Base-by-base conservation (phyloP, 345 rosid species). In the Salix viminalis region DNA sequence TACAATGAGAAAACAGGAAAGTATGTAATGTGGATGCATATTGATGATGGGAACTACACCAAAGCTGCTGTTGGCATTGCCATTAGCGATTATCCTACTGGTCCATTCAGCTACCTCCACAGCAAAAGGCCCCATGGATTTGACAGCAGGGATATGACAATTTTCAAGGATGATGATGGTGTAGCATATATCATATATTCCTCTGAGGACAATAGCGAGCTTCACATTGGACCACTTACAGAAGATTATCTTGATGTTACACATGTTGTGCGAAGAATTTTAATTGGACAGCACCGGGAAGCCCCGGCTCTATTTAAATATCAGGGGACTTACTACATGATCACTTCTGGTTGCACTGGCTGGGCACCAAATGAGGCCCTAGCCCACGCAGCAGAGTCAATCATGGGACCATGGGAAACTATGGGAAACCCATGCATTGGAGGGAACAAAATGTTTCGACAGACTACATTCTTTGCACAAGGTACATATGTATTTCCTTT, bases 21-120 rank as follows among this genome's bases (percentile, higher is more conserved):
- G 69, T 93, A 96, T 41, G 96, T 93, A 65, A 96, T 96, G 96
- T 96, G 98, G 98, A 93, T 96, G 99, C 99, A 96, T 77, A 86
- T 93, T 3, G 99, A 96, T 48, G 94, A 92, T 76, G 84, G 85
- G 70, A 93, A 92, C 89, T 96, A 96, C 79, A 96, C 99, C 50
- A 93, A 93, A 90, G 99, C 99, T 61, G 75, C 94, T 3, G 91
- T 92, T 65, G 98, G 99, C 21, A 67, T 93, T n/a, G 98, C 97
- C 30, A 50, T 86, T 46, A 90, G 97, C 28, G 84, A 90, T 80
- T 87, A 70, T 69, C 94, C 98, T 1, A 87, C 92, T 7, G 97
- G 98, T 79, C 99, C 97, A 13, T 96, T 96, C 6, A 70, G 84
- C 67, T 93, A 93, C 80, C 83, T 93, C 61, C 79, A 83, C 77